phyloP scores from a whole-genome alignment of 176 grass and related monocot genomes.

The Phyllostachys edulis region DNA sequence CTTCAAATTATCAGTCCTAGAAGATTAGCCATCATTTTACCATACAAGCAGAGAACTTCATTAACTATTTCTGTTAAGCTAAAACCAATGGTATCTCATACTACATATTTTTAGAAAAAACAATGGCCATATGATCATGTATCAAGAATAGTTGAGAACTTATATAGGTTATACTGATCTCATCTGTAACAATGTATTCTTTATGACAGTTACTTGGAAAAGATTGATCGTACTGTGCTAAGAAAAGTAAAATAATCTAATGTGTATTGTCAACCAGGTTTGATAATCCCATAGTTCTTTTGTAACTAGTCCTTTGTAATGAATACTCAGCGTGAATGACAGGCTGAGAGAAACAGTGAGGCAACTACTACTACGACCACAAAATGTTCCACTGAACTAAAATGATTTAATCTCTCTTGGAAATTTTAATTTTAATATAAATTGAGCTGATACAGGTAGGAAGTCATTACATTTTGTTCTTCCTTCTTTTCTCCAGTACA shows the following conservation, averaged over 20 bases:
- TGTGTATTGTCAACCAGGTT: neutral
- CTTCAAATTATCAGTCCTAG: neutral
- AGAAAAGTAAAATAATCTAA: neutral
- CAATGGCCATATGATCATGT: neutral
- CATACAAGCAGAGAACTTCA: neutral
- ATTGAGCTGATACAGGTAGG: neutral
- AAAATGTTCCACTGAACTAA: neutral
- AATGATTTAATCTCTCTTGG: neutral
- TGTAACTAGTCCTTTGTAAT: neutral
- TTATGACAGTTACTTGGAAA: neutral
- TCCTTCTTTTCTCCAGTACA: constrained; percentile 53
- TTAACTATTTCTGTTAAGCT: neutral
- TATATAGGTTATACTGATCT: neutral
- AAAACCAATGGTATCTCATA: neutral
- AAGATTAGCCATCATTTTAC: neutral
- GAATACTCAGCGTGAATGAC: neutral
- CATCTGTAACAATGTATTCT: neutral
- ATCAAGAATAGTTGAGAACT: neutral
- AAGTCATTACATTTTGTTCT: constrained; percentile 10
- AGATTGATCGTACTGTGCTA: neutral
- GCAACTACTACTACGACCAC: neutral
- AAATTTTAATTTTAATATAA: neutral
- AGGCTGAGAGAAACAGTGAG: neutral
- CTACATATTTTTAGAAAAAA: neutral
- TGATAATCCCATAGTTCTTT: neutral